phyloP scores from a whole-genome alignment of 352 stramenopile genomes.

The Saprolegnia parasitica region DNA sequence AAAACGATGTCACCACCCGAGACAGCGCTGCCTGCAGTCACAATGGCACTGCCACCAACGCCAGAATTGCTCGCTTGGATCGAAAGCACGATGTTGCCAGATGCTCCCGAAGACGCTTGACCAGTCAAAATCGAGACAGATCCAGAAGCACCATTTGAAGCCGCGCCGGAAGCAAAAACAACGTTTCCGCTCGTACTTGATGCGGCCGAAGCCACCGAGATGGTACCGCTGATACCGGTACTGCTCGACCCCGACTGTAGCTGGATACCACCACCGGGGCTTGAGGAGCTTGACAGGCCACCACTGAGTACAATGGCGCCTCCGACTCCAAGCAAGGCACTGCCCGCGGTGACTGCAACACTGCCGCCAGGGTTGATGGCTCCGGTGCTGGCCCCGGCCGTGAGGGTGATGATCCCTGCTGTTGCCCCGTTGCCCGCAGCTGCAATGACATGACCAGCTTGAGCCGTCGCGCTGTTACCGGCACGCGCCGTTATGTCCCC shows the following conservation, averaged over 20 bases:
- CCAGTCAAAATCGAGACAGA: slow-evolving; percentile 26
- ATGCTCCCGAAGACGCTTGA: slow-evolving; percentile 23
- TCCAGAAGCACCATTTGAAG: slow-evolving; percentile 27
- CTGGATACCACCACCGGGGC: background rate
- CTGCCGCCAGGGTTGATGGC: slow-evolving; percentile 11
- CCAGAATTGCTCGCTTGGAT: slow-evolving; percentile 29
- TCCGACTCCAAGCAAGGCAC: slow-evolving; percentile 22
- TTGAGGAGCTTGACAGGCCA: slow-evolving; percentile 8
- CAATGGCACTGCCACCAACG: slow-evolving; percentile 23
- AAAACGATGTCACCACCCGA: background rate
- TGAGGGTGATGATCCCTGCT: slow-evolving; percentile 28
- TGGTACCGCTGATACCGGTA: no score
- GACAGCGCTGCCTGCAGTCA: slow-evolving; percentile 17
- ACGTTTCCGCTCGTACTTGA: background rate
- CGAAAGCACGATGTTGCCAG: slow-evolving; percentile 28
- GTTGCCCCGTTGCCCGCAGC: background rate
- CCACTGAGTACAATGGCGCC: slow-evolving; percentile 31
- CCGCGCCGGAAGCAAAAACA: background rate
- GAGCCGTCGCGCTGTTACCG: background rate
- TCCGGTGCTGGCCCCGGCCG: slow-evolving; percentile 15
- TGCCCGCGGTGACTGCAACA: slow-evolving; percentile 21
- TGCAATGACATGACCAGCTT: background rate
- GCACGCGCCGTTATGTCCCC: background rate
- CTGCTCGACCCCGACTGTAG: background rate
- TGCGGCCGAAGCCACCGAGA: background rate